Conservation (phyloP, 805 yeast species). For the Millerozyma miso region DNA sequence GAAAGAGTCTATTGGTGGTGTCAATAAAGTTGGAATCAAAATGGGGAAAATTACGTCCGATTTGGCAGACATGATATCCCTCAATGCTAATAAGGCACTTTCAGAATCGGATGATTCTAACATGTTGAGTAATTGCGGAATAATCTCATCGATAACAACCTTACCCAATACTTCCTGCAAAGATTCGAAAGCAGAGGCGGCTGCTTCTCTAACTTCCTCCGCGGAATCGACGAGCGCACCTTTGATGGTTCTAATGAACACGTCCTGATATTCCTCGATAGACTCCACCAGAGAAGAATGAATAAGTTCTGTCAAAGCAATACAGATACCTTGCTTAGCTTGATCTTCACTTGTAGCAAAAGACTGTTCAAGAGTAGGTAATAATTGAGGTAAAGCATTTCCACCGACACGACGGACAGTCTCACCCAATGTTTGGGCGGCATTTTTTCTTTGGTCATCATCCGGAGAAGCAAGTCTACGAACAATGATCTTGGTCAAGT, state of each 20-base stretch:
- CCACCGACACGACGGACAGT: constrained; percentile 91
- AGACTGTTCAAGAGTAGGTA: constrained; percentile 78
- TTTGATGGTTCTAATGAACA: constrained; percentile 71
- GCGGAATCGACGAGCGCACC: constrained; percentile 74
- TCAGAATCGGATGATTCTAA: constrained; percentile 57
- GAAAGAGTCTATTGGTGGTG: constrained; percentile 75
- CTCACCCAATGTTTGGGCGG: constrained; percentile 92
- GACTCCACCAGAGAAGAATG: constrained; percentile 64
- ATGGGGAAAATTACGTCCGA: constrained; percentile 92
- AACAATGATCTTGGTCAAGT: constrained; percentile 75
- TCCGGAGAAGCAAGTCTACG: constrained; percentile 80
- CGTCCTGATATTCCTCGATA: constrained; percentile 59
- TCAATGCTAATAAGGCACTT: constrained; percentile 79
- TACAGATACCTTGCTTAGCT: constrained; percentile 93
- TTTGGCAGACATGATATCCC: constrained; percentile 87
- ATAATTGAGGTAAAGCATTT: constrained; percentile 73
- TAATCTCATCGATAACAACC: constrained; percentile 78
- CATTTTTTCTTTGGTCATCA: constrained; percentile 74
- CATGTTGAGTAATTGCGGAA: constrained; percentile 76
- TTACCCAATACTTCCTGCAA: constrained; percentile 81
- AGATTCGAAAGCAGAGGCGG: constrained; percentile 86
- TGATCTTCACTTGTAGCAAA: constrained; percentile 62
- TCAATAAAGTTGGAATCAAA: constrained; percentile 76
- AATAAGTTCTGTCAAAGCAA: constrained; percentile 83
- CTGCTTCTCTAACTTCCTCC: constrained; percentile 77